Conservation (phyloP, 2,329 filamentous ascomycete genomes). For the Diaporthe citri region DNA sequence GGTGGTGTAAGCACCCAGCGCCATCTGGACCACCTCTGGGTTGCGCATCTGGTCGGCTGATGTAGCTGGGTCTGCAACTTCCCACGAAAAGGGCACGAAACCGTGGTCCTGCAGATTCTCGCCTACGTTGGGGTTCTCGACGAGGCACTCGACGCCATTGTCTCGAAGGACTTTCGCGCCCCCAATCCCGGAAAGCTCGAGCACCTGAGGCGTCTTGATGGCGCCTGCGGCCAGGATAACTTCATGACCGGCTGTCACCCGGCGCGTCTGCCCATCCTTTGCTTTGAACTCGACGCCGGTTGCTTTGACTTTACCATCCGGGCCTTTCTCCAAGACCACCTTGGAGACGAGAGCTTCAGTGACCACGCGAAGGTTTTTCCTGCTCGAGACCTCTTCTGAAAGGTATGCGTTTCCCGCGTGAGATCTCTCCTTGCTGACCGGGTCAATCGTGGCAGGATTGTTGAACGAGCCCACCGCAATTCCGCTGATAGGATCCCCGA, state of each 20-base stretch:
- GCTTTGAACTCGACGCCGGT: slow-evolving; percentile 44
- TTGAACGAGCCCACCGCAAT: slow-evolving; percentile 34
- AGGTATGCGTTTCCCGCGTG: slow-evolving; percentile 40
- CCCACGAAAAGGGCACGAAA: slow-evolving; percentile 44
- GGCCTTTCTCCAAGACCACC: slow-evolving; percentile 40
- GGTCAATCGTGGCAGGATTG: slow-evolving; percentile 39
- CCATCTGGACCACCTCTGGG: slow-evolving; percentile 34
- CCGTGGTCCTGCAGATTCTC: slow-evolving; percentile 55
- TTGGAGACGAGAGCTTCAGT: slow-evolving; percentile 46
- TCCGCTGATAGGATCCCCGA: slow-evolving; percentile 32
- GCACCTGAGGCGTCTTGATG: slow-evolving; percentile 44
- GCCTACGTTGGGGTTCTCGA: slow-evolving; percentile 54
- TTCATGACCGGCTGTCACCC: slow-evolving; percentile 37
- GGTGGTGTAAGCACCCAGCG: slow-evolving; percentile 45
- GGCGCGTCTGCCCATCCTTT: slow-evolving; percentile 41
- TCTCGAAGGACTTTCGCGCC: slow-evolving; percentile 52
- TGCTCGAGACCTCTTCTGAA: slow-evolving; percentile 27
- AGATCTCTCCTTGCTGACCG: slow-evolving; percentile 37
- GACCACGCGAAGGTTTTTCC: slow-evolving; percentile 40
- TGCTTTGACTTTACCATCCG: slow-evolving; percentile 38
- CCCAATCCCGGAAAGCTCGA: slow-evolving; percentile 45
- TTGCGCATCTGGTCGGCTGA: slow-evolving; percentile 42
- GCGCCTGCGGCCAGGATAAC: slow-evolving; percentile 52
- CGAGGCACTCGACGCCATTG: slow-evolving; percentile 49
- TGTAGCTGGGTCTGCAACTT: slow-evolving; percentile 50